Percentiles rank a stretch among this genome's conserved stretches.
Evolutionary conservation across 129 eudicot species (phyloP).

Genomic region (Daucus carota): DH1_v3.0 NC_030383.2:42921001-42921500

Average conservation of each 20-base stretch:
- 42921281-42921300: not conserved
- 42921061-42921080: not conserved
- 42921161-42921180: too few relatives aligned
- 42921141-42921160: too few relatives aligned
- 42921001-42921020: not conserved
- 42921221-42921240: too few relatives aligned
- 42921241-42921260: too few relatives aligned
- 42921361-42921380: constrained; percentile 49
- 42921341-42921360: not conserved
- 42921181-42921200: too few relatives aligned
- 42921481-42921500: too few relatives aligned
- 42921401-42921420: constrained; percentile 62
- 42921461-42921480: too few relatives aligned
- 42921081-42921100: not conserved
- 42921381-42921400: constrained; percentile 60
- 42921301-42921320: not conserved
- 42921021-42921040: too few relatives aligned
- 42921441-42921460: not conserved
- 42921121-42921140: too few relatives aligned
- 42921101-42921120: not conserved
- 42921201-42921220: too few relatives aligned
- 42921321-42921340: not conserved
- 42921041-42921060: constrained; percentile 1
- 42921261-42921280: not conserved
- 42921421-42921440: constrained; percentile 50